phyloP scores from a whole-genome alignment of 2,329 filamentous ascomycete species.

The Xylaria digitata region DNA sequence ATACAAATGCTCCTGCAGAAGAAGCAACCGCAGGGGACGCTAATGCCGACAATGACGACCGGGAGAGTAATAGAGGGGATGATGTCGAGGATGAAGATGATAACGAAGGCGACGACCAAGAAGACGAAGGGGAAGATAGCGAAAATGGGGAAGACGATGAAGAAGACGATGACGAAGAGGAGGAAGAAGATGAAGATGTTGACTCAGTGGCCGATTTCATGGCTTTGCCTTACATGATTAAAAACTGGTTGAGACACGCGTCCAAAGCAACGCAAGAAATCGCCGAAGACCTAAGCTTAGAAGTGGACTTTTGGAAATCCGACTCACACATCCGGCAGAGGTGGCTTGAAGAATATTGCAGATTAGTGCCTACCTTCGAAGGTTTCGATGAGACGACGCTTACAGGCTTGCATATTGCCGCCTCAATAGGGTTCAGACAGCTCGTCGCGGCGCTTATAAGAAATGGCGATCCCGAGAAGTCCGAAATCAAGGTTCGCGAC shows the following conservation, averaged over 20 bases:
- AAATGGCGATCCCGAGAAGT: conserved; percentile 49
- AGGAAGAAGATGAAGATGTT: conserved; percentile 40
- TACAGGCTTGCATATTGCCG: conserved; percentile 54
- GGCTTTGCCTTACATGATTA: conserved; percentile 54
- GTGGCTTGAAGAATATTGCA: conserved; percentile 53
- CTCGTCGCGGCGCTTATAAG: conserved; percentile 54
- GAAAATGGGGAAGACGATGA: conserved; percentile 36
- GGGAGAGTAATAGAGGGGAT: conserved; percentile 25
- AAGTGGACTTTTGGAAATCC: conserved; percentile 54
- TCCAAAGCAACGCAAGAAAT: conserved; percentile 56
- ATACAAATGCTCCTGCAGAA: conserved; percentile 9
- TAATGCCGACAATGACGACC: conserved; percentile 24
- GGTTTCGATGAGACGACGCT: conserved; percentile 48
- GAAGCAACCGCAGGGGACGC: conserved; percentile 22
- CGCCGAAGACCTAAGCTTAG: conserved; percentile 54
- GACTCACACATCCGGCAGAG: conserved; percentile 52
- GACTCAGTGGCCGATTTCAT: conserved; percentile 38
- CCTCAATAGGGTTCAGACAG: conserved; percentile 54
- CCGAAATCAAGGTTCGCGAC: conserved; percentile 51
- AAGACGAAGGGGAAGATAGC: conserved; percentile 11
- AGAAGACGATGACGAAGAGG: conserved; percentile 32
- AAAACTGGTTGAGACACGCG: conserved; percentile 56
- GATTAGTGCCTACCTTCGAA: conserved; percentile 49
- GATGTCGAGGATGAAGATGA: conserved; percentile 22
- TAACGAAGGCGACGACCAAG: conserved; percentile 30